Percentiles rank a stretch among this genome's conserved stretches.
These are phyloP conservation scores for Periconia macrospinosa DNA, from an alignment of 2,329 filamentous ascomycete genomes.

Conservation along the genomic window DNA sequence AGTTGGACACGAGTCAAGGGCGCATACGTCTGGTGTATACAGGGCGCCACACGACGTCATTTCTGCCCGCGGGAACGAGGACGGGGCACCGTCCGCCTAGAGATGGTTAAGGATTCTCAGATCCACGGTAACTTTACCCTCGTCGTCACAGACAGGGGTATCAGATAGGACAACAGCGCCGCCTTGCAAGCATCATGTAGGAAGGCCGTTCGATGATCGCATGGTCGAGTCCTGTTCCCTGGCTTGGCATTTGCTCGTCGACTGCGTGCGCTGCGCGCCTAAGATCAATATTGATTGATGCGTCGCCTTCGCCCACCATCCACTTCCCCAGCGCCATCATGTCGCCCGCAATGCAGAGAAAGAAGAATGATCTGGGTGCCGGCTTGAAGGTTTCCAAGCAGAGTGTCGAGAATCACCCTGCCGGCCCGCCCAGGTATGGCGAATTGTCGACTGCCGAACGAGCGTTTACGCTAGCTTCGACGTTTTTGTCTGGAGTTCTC, in stretches of 20 bases:
- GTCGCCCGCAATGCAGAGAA: conserved; percentile 30
- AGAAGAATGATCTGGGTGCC: conserved; percentile 44
- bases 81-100: no score
- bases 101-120: no score
- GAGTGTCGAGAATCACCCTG: conserved; percentile 45
- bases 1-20: conserved; percentile 24
- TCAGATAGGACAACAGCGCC: no score
- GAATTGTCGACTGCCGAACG: conserved; percentile 52
- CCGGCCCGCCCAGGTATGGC: conserved; percentile 50
- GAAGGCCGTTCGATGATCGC: no score
- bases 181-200: no score
- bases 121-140: no score
- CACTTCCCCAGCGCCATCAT: not conserved
- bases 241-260: not conserved
- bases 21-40: no score
- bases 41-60: conserved; percentile 42
- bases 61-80: not conserved
- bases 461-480: conserved; percentile 54
- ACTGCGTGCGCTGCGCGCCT: not conserved
- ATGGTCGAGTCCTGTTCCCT: not conserved
- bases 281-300: not conserved
- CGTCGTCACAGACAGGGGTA: no score
- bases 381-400: conserved; percentile 49
- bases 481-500: conserved; percentile 53
- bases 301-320: not conserved